Evolutionary conservation across 306 rosid species (phyloP).

Genomic region (Cyamopsis tetragonoloba): DNA sequence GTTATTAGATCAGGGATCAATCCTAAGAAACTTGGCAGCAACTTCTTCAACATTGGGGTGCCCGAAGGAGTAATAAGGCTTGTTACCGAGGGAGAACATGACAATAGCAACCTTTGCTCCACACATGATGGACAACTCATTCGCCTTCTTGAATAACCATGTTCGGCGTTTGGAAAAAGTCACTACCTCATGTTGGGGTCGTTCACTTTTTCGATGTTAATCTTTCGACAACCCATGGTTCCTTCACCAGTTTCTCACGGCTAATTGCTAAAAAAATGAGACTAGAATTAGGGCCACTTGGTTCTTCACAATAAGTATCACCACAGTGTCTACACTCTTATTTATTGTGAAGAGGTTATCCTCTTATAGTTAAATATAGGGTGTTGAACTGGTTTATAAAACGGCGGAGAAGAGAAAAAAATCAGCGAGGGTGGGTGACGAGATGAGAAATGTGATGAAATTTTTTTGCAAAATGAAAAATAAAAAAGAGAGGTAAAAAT

Average conservation of each 20-base stretch:
- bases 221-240: conserved; percentile 53
- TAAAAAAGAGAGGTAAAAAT: too few relatives aligned
- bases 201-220: conserved; percentile 47
- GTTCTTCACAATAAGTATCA: too few relatives aligned
- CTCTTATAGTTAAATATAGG: too few relatives aligned
- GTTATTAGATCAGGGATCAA: background rate
- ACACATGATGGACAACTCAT: conserved; percentile 54
- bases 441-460: too few relatives aligned
- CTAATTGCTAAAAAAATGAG: too few relatives aligned
- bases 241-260: background rate
- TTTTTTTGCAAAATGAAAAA: too few relatives aligned
- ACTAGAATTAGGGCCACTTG: too few relatives aligned
- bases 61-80: conserved; percentile 60
- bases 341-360: too few relatives aligned
- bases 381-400: too few relatives aligned
- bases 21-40: conserved; percentile 22
- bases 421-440: too few relatives aligned
- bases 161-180: conserved; percentile 62
- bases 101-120: conserved; percentile 46
- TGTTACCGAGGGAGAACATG: conserved; percentile 51
- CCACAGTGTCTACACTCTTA: too few relatives aligned
- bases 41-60: conserved; percentile 44
- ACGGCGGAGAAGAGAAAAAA: too few relatives aligned
- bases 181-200: conserved; percentile 54
- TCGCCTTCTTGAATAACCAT: conserved; percentile 62